Evolutionary conservation across 2,329 filamentous ascomycete genomes (phyloP), one percentile per base, ranked within the genome.

Genomic region (Aspergillus glaucus): DNA sequence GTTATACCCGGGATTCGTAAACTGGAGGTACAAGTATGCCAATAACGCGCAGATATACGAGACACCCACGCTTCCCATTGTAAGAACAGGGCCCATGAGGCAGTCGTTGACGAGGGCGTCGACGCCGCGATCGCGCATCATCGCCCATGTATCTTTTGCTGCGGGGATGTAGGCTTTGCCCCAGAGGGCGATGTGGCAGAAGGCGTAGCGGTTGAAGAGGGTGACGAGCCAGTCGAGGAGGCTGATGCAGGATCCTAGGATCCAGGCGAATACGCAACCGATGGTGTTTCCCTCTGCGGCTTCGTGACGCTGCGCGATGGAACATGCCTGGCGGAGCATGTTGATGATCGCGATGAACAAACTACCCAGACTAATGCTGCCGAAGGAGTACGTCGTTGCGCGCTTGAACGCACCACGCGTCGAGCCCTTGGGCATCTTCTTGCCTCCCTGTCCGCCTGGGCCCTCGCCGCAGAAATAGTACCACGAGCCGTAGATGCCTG

Each of bases 111-210:
- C 79, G 1, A 97, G 79, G 0, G 88, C 90, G 60, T 96, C 91
- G 51, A 96, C 85, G 24, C 92, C 92, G 28, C 92, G 87, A 62
- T 94, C 82, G 66, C 90, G 92, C 75, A 95, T 91, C 86, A 95
- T 88, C 10, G 58, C 82, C 88, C 89, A 95, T 0, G 89, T 95
- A 58, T 88, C 88, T 71, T 94, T 95, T 32, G 91, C 90, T 0
- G 90, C 87, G 1, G 82, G 77, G 47, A 96, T 79, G 64, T 96
- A 97, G 1, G 86, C 74, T 67, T 94, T 94, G 15, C 92, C 92
- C 64, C 96, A 96, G 0, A 96, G 76, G 0, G 92, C 90, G 62
- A 97, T 95, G 64, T 96, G 89, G 26, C 84, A 90, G 69, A 94
- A 95, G 1, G 90, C 90, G 58, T 94, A 95, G 58, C 89, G 83